Evolutionary conservation across 768 basidiomycete species (phyloP), one percentile per base, ranked within the genome.

Genomic region (Crepidotus variabilis): DNA sequence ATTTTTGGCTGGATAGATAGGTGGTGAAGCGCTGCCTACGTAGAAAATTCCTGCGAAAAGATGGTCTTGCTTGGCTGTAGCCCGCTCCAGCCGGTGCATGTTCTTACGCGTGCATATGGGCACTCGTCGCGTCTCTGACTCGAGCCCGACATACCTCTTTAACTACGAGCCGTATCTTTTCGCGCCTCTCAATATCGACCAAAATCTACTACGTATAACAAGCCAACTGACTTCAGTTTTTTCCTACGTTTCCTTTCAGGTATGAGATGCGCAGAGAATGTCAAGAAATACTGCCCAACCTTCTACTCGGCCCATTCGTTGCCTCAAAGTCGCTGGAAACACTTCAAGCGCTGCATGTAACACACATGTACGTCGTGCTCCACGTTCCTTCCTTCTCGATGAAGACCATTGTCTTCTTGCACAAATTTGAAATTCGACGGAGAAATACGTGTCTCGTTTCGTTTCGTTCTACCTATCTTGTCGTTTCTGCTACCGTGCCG

Each of bases 181-280:
- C 2, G 8, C 3, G 33, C 18, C 13, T 18, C 10, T 22, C n/a
- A 4, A 4, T 28, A 28, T 8, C 28, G 3, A 28, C 28, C 28
- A 8, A 28, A 28, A 28, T 28, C 28, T 4, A 4, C 8, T 28
- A 28, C 28, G 28, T 8, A 28, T 28, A 28, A 28, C 28, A 3
- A 28, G 28, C 4, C 28, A 28, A 47, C 39, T 43, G 11, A 43
- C 39, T 2, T 11, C 13, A 43, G 28, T 8, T 8, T 11, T 43
- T 43, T 3, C 45, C 50, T 18, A 13, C 32, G 23, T 49, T 24
- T 50, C 7, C 35, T 24, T 53, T 2, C 47, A 92, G 90, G 65
- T 97, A 97, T 65, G 94, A 96, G 72, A 95, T 97, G 94, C 81
- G 94, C 28, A 78, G 94, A n/a, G 89, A 95, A 65, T 93, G 92